Percentiles rank a stretch among this genome's conserved stretches.
Conservation (phyloP, 2,329 filamentous ascomycete species). For the Ascosphaera acerosa region DNA sequence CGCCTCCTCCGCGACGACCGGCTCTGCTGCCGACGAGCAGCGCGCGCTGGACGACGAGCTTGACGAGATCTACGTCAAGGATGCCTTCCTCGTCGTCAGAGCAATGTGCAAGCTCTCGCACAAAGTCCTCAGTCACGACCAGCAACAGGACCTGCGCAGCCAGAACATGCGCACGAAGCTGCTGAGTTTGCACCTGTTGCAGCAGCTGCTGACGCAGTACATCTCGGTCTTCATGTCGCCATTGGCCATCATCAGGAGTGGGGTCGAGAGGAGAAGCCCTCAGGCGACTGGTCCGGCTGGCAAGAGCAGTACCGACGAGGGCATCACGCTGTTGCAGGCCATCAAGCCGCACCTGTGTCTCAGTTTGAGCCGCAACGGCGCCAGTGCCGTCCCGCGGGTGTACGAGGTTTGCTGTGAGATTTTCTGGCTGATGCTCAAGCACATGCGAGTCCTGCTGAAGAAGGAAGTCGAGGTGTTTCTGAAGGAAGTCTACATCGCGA, state of each 20-base stretch:
- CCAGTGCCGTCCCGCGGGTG: conserved; percentile 71
- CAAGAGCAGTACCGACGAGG: conserved; percentile 56
- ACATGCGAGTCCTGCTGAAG: conserved; percentile 84
- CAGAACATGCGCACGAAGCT: conserved; percentile 96
- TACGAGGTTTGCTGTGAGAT: conserved; percentile 95
- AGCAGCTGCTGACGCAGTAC: conserved; percentile 87
- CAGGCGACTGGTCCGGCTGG: background rate
- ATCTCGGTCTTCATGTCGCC: conserved; percentile 76
- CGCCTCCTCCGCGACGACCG: conserved; percentile 9
- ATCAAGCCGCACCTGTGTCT: conserved; percentile 93
- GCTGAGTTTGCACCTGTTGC: conserved; percentile 81
- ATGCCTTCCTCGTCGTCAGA: conserved; percentile 89
- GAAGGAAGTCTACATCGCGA: conserved; percentile 87
- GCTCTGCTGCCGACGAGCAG: conserved; percentile 16
- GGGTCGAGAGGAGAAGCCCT: conserved; percentile 1
- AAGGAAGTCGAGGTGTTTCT: conserved; percentile 96
- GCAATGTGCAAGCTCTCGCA: conserved; percentile 96
- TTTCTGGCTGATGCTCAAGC: conserved; percentile 91
- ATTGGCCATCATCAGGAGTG: conserved; percentile 66
- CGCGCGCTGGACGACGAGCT: conserved; percentile 36
- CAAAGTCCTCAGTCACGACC: conserved; percentile 68
- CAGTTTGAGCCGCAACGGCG: conserved; percentile 80
- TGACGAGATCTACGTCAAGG: conserved; percentile 90
- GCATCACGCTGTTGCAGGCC: conserved; percentile 77
- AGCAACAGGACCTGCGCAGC: conserved; percentile 74